A percentile compares a stretch with the other conserved stretches of the same genome.
These are phyloP conservation scores for Claviceps humidiphila DNA, from an alignment of 2,329 filamentous ascomycete species.

Conservation along the genomic window DNA sequence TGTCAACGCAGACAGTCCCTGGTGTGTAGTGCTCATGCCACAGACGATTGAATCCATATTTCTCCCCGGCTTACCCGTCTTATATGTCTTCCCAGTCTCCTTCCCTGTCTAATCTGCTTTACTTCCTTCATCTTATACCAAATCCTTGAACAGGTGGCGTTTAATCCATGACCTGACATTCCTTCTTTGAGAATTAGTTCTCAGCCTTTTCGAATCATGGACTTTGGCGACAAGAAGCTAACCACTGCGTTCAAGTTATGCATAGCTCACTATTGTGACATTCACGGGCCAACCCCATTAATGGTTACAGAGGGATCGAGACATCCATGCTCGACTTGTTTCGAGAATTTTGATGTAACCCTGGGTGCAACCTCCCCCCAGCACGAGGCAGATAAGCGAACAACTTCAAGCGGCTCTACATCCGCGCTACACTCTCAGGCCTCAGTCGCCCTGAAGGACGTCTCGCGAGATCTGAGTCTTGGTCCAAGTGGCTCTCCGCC, in stretches of 20 bases:
- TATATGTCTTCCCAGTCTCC: neutral
- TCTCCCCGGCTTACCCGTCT: neutral
- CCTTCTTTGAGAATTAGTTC: neutral
- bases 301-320: slow-evolving; percentile 58
- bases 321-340: slow-evolving; percentile 46
- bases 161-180: neutral
- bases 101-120: neutral
- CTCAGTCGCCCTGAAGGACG: slow-evolving; percentile 30
- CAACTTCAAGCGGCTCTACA: slow-evolving; percentile 26
- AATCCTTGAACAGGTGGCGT: neutral
- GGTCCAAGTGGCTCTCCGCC: slow-evolving; percentile 30
- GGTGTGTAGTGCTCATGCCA: neutral
- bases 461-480: slow-evolving; percentile 34
- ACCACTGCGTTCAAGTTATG: slow-evolving; percentile 42
- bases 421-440: slow-evolving; percentile 19
- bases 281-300: slow-evolving; percentile 54
- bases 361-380: slow-evolving; percentile 4
- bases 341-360: slow-evolving; percentile 23
- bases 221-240: slow-evolving; percentile 17
- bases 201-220: slow-evolving; percentile 12
- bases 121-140: neutral
- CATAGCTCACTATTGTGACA: slow-evolving; percentile 58
- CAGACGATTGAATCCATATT: neutral
- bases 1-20: neutral
- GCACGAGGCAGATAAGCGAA: slow-evolving; percentile 19